Percentiles rank a stretch among this genome's conserved stretches.
Evolutionary conservation across 208 protist genomes (phyloP).

Genomic region (Ichthyophonus hoferi): DNA sequence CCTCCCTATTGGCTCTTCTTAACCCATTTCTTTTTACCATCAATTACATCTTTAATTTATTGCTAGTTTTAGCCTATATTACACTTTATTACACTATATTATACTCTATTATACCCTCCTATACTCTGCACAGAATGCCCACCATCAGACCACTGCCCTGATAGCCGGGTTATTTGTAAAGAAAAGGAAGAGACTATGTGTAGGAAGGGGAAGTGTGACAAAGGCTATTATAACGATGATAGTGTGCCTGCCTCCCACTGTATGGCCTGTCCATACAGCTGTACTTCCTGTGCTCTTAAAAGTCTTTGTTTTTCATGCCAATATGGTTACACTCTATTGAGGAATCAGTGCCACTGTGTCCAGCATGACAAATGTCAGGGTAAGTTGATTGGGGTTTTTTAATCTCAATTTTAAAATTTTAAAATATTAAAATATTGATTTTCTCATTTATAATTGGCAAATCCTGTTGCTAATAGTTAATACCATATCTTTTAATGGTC

Average conservation of each 20-base stretch:
- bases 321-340: background rate
- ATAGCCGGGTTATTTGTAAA: background rate
- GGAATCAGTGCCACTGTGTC: background rate
- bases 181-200: background rate
- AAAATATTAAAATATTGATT: background rate
- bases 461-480: too few species aligned
- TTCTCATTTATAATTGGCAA: background rate
- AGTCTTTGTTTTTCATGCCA: background rate
- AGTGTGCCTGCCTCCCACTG: background rate
- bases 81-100: too few species aligned
- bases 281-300: background rate
- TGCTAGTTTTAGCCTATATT: too few species aligned
- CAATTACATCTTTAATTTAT: too few species aligned
- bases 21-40: too few species aligned
- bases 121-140: background rate
- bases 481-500: too few species aligned
- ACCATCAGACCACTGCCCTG: background rate
- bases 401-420: background rate
- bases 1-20: too few species aligned
- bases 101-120: too few species aligned
- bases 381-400: background rate
- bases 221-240: background rate
- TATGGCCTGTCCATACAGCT: background rate
- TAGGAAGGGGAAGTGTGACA: background rate
- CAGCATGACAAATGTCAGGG: background rate